Conservation (phyloP, 352 stramenopile genomes). For the Phytophthora parvispora region DNA sequence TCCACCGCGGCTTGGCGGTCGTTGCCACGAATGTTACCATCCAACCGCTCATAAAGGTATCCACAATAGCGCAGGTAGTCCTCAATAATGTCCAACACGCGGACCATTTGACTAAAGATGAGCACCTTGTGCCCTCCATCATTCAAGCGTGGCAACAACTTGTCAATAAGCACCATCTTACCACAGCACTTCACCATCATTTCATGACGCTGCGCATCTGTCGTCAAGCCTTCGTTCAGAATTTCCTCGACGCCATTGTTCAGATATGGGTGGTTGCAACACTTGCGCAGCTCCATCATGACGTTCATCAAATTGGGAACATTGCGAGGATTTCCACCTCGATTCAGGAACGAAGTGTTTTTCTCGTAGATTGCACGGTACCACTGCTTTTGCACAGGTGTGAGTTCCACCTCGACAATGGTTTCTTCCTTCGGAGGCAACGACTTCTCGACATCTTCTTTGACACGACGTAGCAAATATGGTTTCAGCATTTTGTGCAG, state of each 20-base stretch:
- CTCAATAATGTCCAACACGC: constrained; percentile 99
- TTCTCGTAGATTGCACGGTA: constrained; percentile 97
- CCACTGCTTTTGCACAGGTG: constrained; percentile 92
- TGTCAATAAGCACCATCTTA: constrained; percentile 99
- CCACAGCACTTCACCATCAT: constrained; percentile 98
- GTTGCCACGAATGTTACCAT: constrained; percentile 97
- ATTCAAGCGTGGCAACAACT: constrained; percentile 98
- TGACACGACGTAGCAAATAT: constrained; percentile 90
- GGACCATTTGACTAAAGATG: constrained; percentile 99
- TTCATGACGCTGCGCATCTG: constrained; percentile 86
- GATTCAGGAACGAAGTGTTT: constrained; percentile 94
- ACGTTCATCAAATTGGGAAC: constrained; percentile 94
- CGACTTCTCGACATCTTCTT: constrained; percentile 93
- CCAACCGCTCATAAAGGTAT: constrained; percentile 98
- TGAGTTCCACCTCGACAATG: constrained; percentile 93
- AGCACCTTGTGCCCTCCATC: constrained; percentile 98
- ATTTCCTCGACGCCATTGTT: constrained; percentile 95
- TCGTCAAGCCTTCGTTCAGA: constrained; percentile 81
- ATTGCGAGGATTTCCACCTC: constrained; percentile 83
- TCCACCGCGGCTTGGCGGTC: constrained; percentile 89
- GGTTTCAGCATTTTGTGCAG: constrained; percentile 93
- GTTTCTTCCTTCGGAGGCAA: constrained; percentile 92
- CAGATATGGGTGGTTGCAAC: constrained; percentile 94
- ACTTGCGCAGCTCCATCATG: constrained; percentile 94
- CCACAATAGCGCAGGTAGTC: constrained; percentile 97